Evolutionary conservation across 169 alveolate genomes (phyloP), one percentile per base, ranked within the genome.

Genomic region (Plasmodium reichenowi): DNA sequence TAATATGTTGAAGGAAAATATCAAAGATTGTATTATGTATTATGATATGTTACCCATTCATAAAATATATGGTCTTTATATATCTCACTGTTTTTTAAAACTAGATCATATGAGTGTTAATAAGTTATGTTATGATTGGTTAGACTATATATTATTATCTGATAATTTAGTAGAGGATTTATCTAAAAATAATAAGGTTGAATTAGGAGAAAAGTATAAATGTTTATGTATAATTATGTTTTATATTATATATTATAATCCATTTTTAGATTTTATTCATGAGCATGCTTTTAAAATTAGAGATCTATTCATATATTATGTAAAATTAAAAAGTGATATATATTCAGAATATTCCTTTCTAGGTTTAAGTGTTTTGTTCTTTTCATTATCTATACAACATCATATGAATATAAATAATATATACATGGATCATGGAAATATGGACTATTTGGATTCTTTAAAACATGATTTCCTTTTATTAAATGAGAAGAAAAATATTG

Each of bases 291-390:
- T 13, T 24, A 12, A 20, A 3, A 58, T 80, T 45, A 17, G 66
- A 47, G 63, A 80, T 9, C 58, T 68, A 32, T 43, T 80, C 43
- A 80, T 80, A 7, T 26, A 32, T 17, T 1, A 54, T 38, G 68
- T 80, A 20, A 80, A 80, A 80, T 52, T 43, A 43, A 59, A 48
- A 72, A 80, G 59, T 47, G 83, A 52, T 58, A 43, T 80, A 68
- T 80, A 68, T 80, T 80, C 90, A 29, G 83, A 80, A 60, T 80
- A 80, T 72, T 15, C 85, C 10, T 80, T 68, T 56, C 58, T 60
- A 22, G 90, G 73, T 8, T 68, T 80, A 66, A 80, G 90, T 63
- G n/a, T 20, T 68, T 68, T 80, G 72, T 80, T 80, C 12, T 80
- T 80, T 50, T 62, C 76, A 48, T 71, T 80, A 5, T 80, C 83